These are phyloP conservation scores for Plasmopara viticola DNA, from an alignment of 352 stramenopile species.

Conservation along the genomic window DNA sequence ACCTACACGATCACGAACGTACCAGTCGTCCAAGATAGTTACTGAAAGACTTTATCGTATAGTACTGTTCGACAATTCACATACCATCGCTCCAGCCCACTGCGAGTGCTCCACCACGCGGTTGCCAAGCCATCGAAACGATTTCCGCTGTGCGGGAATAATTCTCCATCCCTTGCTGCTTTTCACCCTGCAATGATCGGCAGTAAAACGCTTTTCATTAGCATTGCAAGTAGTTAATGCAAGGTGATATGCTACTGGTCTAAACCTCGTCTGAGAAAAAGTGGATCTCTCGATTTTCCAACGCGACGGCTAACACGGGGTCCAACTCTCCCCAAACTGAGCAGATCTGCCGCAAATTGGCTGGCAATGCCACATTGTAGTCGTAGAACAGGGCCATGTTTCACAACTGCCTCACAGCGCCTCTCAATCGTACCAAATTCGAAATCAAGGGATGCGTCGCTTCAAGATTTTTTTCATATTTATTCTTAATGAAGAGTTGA, in stretches of 20 bases:
- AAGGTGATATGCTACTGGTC: background rate
- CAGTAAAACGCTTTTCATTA: background rate
- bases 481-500: too few relatives aligned
- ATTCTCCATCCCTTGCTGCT: slow-evolving; percentile 39
- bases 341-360: slow-evolving; percentile 63
- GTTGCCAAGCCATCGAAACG: slow-evolving; percentile 84
- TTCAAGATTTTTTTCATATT: slow-evolving; percentile 15
- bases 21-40: slow-evolving; percentile 3
- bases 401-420: background rate
- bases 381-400: slow-evolving; percentile 74
- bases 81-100: slow-evolving; percentile 79
- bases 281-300: slow-evolving; percentile 83
- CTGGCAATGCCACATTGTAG: slow-evolving; percentile 63
- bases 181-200: slow-evolving; percentile 51
- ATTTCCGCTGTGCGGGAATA: slow-evolving; percentile 65
- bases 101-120: slow-evolving; percentile 66
- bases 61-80: too few relatives aligned
- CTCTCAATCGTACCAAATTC: slow-evolving; percentile 3
- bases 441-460: slow-evolving; percentile 5
- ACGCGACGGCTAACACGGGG: slow-evolving; percentile 66
- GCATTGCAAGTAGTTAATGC: background rate
- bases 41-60: too few relatives aligned
- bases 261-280: slow-evolving; percentile 86
- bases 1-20: slow-evolving; percentile 20
- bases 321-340: slow-evolving; percentile 81